Base-by-base conservation (phyloP, 2,329 filamentous ascomycete species). In the Hypoxylon sp. region DNA sequence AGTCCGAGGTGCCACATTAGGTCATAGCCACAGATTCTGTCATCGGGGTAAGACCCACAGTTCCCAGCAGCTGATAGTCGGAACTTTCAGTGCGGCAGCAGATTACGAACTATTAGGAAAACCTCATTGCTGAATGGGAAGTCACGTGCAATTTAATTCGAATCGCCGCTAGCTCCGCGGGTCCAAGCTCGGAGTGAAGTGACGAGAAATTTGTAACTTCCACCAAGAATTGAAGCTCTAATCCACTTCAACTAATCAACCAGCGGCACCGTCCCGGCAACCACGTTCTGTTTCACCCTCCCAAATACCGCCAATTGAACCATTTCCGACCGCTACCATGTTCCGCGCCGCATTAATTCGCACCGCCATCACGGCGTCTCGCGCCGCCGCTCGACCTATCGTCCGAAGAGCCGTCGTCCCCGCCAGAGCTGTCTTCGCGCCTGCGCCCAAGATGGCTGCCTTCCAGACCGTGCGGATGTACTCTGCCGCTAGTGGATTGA, bases 321-420 rank as follows among this genome's bases (percentile, higher is more conserved):
- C 46, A 14, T 32, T 41, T 46, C 54, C 39, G 54, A 63, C 70
- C 71, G 70, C 74, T 83, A 89, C 76, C 71, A 98, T 98, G 95
- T 94, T 97, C 87, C 92, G 95, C 84, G 89, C 92, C 81, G 90
- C 92, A 78, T 82, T 96, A 80, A 85, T 95, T 84, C 91, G 91
- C 83, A 91, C 92, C 77, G 88, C 91, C 80, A 87, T 90, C 79
- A 81, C 78, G 74, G 82, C 82, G 70, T 81, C 82, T 71, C 82
- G 83, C 71, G 74, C 78, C 81, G 81, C 83, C 86, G 85, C 88
- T 80, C 85, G 87, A 77, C 85, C 87, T 78, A 82, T 85, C 79
- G 81, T 80, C 74, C 82, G 84, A 77, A 86, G 82, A 81, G 83
- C 84, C 79, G 84, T 88, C 78, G 82, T 90, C 81, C 83, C 85